These are phyloP conservation scores for Akanthomyces muscarius DNA, from an alignment of 2,329 filamentous ascomycete species.

Conservation along the genomic window DNA sequence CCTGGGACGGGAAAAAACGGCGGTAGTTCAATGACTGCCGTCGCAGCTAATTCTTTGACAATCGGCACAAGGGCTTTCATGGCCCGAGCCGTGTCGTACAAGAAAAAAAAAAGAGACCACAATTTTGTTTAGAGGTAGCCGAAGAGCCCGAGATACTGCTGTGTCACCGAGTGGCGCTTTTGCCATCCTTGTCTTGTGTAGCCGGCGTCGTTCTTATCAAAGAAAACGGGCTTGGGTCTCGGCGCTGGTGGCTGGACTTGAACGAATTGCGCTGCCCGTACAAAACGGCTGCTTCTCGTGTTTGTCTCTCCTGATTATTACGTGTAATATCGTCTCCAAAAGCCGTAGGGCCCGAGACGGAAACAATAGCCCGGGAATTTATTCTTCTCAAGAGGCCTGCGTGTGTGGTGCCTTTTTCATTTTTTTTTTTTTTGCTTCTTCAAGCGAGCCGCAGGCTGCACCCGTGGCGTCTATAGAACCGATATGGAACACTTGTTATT, in stretches of 20 bases:
- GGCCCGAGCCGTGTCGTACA: too few species aligned
- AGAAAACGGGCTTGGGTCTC: background rate
- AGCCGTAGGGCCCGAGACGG: background rate
- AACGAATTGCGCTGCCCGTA: too few species aligned
- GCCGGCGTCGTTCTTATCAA: background rate
- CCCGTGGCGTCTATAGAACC: background rate
- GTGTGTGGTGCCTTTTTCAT: background rate
- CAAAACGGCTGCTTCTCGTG: too few species aligned
- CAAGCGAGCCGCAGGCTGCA: background rate
- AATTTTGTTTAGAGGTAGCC: background rate
- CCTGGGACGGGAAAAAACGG: too few species aligned
- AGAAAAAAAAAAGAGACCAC: too few species aligned
- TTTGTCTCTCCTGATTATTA: too few species aligned
- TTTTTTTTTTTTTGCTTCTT: background rate
- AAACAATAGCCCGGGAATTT: background rate
- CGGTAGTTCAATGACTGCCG: too few species aligned
- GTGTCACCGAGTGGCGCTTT: background rate
- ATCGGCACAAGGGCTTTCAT: too few species aligned
- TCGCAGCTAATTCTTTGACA: too few species aligned
- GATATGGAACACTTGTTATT: background rate
- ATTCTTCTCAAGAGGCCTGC: too few species aligned
- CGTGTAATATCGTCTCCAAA: background rate
- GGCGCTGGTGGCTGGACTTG: background rate
- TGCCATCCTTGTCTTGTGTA: background rate
- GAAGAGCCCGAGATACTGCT: too few species aligned